Base-by-base conservation (phyloP, 2,329 filamentous ascomycete species). In the Aphanoascus verrucosus region DNA sequence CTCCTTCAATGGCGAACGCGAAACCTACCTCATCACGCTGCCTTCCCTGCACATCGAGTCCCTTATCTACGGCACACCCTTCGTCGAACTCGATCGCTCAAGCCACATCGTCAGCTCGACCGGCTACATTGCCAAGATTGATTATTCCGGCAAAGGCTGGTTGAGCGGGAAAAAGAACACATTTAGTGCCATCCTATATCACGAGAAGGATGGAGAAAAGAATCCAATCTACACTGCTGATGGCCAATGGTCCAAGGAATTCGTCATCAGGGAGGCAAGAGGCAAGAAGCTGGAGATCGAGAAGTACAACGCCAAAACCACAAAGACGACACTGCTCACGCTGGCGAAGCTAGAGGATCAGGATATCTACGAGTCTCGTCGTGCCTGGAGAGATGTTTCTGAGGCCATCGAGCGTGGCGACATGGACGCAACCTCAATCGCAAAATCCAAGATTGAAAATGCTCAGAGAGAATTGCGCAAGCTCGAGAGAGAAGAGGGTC, bases 131-230 rank as follows among this genome's bases (percentile, higher is more conserved):
- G 81, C 88, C 59, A 90, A 88, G 73, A 86, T 97, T 64, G 88
- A 95, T 67, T 98, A 95, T 74, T 86, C 82, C 57, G 90, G 91
- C 63, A 91, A 88, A 67, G 91, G 91, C 55, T 98, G 91, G 91
- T 71, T 98, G 8, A 89, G 85, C 44, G 93, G 91, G 60, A 94
- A 94, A 77, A 96, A 95, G 76, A 97, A 97, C 74, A 86, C 79
- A 54, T 88, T 97, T 67, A 81, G 76, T 11, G 91, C 89, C 12
- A 77, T 76, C 20, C 68, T 97, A 54, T 89, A 85, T 72, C 86
- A 69, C 71, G 82, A 73, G 57, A 79, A 76, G 57, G 70, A 82
- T 72, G 70, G 88, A 84, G 69, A 75, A 59, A 74, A 84, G 86
- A 50, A 78, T 81, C 56, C 75, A 84, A 47, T 96, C 8, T 78